Evolutionary conservation across 2,329 filamentous ascomycete genomes (phyloP).

Genomic region (Didymella arachidicola): DNA sequence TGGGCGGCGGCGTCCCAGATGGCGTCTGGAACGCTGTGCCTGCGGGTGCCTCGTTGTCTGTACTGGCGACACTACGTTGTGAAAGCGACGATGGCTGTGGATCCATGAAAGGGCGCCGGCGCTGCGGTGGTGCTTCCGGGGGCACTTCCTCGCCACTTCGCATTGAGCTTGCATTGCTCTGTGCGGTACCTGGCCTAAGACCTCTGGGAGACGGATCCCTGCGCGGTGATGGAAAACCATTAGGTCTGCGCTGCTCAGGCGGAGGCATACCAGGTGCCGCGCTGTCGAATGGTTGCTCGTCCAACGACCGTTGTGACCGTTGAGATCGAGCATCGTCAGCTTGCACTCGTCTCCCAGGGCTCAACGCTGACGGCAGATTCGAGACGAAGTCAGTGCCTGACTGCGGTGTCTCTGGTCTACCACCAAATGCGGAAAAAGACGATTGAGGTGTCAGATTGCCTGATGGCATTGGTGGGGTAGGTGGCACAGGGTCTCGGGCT

Average conservation of each 20-base stretch:
- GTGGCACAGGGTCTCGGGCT: slow-evolving; percentile 42
- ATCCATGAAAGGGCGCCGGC: slow-evolving; percentile 73
- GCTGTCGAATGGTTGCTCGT: slow-evolving; percentile 37
- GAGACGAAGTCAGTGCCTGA: slow-evolving; percentile 26
- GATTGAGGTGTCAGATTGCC: slow-evolving; percentile 52
- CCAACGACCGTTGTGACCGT: slow-evolving; percentile 40
- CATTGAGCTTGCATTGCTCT: slow-evolving; percentile 47
- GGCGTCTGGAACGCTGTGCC: slow-evolving; percentile 36
- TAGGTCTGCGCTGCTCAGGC: slow-evolving; percentile 41
- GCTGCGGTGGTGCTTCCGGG: slow-evolving; percentile 60
- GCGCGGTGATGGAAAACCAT: slow-evolving; percentile 36
- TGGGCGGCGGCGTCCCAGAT: slow-evolving; percentile 34
- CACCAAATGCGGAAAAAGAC: slow-evolving; percentile 49
- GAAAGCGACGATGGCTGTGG: slow-evolving; percentile 45
- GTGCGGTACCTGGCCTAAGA: slow-evolving; percentile 46
- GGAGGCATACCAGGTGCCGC: slow-evolving; percentile 29
- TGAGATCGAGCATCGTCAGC: slow-evolving; percentile 44
- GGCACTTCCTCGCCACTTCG: slow-evolving; percentile 40
- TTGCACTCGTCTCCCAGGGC: slow-evolving; percentile 38
- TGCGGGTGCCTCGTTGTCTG: slow-evolving; percentile 30
- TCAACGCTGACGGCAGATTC: slow-evolving; percentile 33
- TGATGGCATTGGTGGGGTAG: slow-evolving; percentile 37
- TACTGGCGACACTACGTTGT: slow-evolving; percentile 37
- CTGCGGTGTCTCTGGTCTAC: slow-evolving; percentile 45
- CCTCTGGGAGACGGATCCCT: slow-evolving; percentile 46